Evolutionary conservation across 257 asterid species (phyloP).

Genomic region (Thymus quinquecostatus): DNA sequence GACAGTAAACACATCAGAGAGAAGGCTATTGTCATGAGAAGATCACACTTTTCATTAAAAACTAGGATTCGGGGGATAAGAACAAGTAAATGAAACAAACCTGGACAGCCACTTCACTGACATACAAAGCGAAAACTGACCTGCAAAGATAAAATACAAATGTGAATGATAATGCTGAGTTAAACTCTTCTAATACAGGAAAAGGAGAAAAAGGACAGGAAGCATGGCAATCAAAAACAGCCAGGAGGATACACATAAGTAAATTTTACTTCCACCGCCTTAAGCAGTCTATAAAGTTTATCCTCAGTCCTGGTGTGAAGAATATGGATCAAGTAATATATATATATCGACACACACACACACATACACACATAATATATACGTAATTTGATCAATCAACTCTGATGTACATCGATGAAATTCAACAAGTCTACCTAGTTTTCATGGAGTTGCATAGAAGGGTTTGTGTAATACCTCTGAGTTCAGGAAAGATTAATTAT

Average conservation of each 20-base stretch:
- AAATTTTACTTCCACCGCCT: too few relatives aligned
- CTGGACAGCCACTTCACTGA: slow-evolving; percentile 84
- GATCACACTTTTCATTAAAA: slow-evolving; percentile 12
- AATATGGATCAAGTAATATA: slow-evolving; percentile 5
- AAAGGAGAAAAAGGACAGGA: not conserved
- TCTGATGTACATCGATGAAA: not conserved
- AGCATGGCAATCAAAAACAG: not conserved
- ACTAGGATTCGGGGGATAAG: slow-evolving; percentile 20
- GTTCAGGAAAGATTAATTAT: not conserved
- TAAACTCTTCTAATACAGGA: not conserved
- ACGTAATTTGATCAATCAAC: not conserved
- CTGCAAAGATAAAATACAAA: slow-evolving; percentile 53
- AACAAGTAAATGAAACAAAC: slow-evolving; percentile 45
- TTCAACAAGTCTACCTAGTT: not conserved
- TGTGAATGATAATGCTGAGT: slow-evolving; percentile 20
- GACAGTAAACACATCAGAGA: slow-evolving; percentile 10
- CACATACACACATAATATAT: not conserved
- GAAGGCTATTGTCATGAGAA: not conserved
- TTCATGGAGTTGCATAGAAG: slow-evolving; percentile 9
- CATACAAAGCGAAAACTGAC: slow-evolving; percentile 63
- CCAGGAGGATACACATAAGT: too few relatives aligned
- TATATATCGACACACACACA: too few relatives aligned
- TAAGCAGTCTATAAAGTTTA: not conserved
- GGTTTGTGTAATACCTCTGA: not conserved
- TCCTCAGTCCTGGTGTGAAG: not conserved